Conservation (phyloP, 768 basidiomycete genomes). For the Psilocybe tampanensis region DNA sequence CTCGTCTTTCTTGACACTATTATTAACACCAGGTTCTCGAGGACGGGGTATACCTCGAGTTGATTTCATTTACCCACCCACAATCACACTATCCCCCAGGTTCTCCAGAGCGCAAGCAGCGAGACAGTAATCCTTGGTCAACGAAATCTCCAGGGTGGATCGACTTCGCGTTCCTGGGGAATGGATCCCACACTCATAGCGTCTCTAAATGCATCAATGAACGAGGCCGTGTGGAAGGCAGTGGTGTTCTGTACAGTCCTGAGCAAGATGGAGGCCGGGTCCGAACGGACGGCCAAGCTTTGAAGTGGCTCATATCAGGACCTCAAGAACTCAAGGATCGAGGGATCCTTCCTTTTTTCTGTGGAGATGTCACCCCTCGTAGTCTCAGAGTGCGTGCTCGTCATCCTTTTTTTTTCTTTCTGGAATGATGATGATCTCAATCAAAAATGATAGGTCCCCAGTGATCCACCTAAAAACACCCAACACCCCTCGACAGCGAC, state of each 20-base stretch:
- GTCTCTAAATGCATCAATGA: conserved; percentile 59
- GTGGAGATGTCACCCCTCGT: conserved; percentile 71
- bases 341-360: conserved; percentile 66
- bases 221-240: conserved; percentile 42
- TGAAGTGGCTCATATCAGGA: conserved; percentile 61
- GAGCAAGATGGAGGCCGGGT: conserved; percentile 58
- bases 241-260: conserved; percentile 40
- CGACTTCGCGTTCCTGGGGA: conserved; percentile 66
- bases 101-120: conserved; percentile 43
- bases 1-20: neutral
- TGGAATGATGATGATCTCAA: neutral
- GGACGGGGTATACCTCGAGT: conserved; percentile 68
- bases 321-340: conserved; percentile 27
- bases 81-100: conserved; percentile 52
- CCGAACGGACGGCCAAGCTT: conserved; percentile 52
- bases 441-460: conserved; percentile 45
- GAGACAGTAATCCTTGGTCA: conserved; percentile 57
- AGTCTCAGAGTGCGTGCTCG: conserved; percentile 52
- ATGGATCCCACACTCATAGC: conserved; percentile 36
- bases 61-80: conserved; percentile 66
- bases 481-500: conserved; percentile 51
- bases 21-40: conserved; percentile 45
- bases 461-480: conserved; percentile 44
- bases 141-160: conserved; percentile 62
- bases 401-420: neutral